Base-by-base conservation (phyloP, 805 yeast species). In the Cyberlindnera nakhonratchasimensis region DNA sequence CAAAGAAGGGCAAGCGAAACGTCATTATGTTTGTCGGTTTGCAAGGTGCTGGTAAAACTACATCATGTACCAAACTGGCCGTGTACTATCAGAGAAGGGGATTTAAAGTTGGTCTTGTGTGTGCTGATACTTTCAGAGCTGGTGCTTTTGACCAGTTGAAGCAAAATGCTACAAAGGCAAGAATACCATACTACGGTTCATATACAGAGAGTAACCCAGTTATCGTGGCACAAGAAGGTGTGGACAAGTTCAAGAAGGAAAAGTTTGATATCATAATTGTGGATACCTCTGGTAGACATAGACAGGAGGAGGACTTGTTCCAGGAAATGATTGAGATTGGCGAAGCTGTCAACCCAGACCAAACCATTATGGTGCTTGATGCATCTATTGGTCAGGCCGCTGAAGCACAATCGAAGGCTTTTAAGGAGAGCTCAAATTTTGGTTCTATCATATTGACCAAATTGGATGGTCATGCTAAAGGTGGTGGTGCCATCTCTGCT, bases 301-400 rank as follows among this genome's bases (percentile, higher is more conserved):
- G 88, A 62, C 99, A 91, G 66, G 99, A 93, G 64, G 79, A 79
- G 53, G 93, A 86, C 45, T 73, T 91, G 55, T 91, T 91, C 60
- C 82, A 82, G 49, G 99, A 91, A 69, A 91, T 91, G 99, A 72
- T 89, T 23, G 96, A 93, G 65, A 91, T 91, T 45, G 81, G 91
- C 34, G 81, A 80, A 45, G 88, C 89, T 10, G 89, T 93, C 33
- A 72, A 77, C 39, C 99, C 99, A n/a, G 79, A 88, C 49, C 97
- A 93, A 64, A 93, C 99, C 2, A 86, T 91, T 45, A 88, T 91
- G 98, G 98, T 91, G 29, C 74, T 91, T 62, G 99, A 91, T 64
- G 98, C 97, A 0, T 81, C 96, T 2, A 91, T 91, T 51, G 99
- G 99, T 61, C 99, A 91, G 67, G 97, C 98, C 11, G 99, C 99